Percentiles rank a stretch among this genome's conserved stretches.
phyloP scores from a whole-genome alignment of 1,284 basidiomycete genomes.

The Cutaneotrichosporon sp. region DNA sequence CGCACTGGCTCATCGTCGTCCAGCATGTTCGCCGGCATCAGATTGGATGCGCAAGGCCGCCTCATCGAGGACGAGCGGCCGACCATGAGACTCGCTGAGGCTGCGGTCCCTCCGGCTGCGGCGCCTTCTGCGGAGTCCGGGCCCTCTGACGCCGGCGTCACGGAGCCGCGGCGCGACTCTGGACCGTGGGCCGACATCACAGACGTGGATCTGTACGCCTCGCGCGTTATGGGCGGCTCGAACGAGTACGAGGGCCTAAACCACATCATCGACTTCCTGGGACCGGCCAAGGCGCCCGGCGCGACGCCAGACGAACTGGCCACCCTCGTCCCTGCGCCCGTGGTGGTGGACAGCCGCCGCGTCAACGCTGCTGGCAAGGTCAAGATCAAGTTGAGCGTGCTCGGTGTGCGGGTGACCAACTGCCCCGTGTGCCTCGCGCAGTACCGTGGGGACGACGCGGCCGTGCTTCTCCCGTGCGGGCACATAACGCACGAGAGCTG shows the following conservation, averaged over 20 bases:
- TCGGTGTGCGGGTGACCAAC: slow-evolving; percentile 72
- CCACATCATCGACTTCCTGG: slow-evolving; percentile 65
- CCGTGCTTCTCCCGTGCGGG: slow-evolving; percentile 67
- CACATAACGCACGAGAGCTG: slow-evolving; percentile 59
- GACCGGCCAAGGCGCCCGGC: slow-evolving; percentile 56
- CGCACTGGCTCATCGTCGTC: slow-evolving; percentile 1
- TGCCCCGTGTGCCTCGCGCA: slow-evolving; percentile 78
- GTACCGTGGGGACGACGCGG: slow-evolving; percentile 66
- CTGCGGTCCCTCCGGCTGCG: too few species aligned
- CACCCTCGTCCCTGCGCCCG: slow-evolving; percentile 61
- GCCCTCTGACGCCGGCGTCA: too few species aligned
- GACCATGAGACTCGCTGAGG: neutral
- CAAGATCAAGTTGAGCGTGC: slow-evolving; percentile 71
- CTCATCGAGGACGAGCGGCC: neutral
- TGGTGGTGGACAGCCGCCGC: slow-evolving; percentile 68
- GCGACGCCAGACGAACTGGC: slow-evolving; percentile 44
- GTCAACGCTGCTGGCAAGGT: slow-evolving; percentile 69
- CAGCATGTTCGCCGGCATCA: neutral
- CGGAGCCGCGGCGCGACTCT: neutral
- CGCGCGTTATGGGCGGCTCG: slow-evolving; percentile 59
- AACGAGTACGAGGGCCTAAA: slow-evolving; percentile 65
- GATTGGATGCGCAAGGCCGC: neutral
- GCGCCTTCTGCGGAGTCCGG: too few species aligned
- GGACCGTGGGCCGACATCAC: slow-evolving; percentile 42
- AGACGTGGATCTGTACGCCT: slow-evolving; percentile 64